These are phyloP conservation scores for Strobilomyces dryophilus DNA, from an alignment of 768 basidiomycete genomes.

Conservation along the genomic window DNA sequence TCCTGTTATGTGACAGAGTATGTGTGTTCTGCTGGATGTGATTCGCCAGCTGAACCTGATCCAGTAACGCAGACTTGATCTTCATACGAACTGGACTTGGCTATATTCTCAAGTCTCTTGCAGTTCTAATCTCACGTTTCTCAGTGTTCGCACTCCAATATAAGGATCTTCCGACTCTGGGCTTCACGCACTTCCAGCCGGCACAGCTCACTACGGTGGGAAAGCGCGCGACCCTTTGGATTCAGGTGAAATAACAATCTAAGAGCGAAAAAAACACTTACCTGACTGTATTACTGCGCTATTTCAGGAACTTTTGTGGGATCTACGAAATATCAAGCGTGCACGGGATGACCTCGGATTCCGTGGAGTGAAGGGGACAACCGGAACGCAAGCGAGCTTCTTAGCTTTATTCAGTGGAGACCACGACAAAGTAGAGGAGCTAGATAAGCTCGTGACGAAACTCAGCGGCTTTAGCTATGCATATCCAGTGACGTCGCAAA, in stretches of 20 bases:
- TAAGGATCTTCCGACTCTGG: constrained; percentile 86
- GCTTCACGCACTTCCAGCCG: constrained; percentile 99
- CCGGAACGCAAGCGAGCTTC: constrained; percentile 97
- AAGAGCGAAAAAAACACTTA: background rate
- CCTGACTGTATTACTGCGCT: background rate
- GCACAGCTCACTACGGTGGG: constrained; percentile 98
- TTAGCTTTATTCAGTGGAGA: constrained; percentile 91
- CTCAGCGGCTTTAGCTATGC: constrained; percentile 91
- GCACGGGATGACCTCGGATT: constrained; percentile 92
- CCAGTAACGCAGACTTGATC: constrained; percentile 95
- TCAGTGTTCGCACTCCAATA: constrained; percentile 81
- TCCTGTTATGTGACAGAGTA: constrained; percentile 99
- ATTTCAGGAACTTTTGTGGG: constrained; percentile 86
- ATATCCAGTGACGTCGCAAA: constrained; percentile 98
- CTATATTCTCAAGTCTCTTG: constrained; percentile 83
- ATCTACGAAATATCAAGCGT: constrained; percentile 87
- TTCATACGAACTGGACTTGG: constrained; percentile 87
- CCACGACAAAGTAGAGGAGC: constrained; percentile 89
- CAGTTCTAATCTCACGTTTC: constrained; percentile 84
- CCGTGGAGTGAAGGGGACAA: constrained; percentile 98
- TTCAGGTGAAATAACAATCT: constrained; percentile 55
- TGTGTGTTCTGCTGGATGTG: constrained; percentile 26
- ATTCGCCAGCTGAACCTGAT: constrained; percentile 11
- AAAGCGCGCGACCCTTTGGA: constrained; percentile 94
- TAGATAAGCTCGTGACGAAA: constrained; percentile 86